A percentile compares a stretch with the other conserved stretches of the same genome.
Evolutionary conservation across 768 basidiomycete species (phyloP).

Genomic region (Tulasnella sp.): DNA sequence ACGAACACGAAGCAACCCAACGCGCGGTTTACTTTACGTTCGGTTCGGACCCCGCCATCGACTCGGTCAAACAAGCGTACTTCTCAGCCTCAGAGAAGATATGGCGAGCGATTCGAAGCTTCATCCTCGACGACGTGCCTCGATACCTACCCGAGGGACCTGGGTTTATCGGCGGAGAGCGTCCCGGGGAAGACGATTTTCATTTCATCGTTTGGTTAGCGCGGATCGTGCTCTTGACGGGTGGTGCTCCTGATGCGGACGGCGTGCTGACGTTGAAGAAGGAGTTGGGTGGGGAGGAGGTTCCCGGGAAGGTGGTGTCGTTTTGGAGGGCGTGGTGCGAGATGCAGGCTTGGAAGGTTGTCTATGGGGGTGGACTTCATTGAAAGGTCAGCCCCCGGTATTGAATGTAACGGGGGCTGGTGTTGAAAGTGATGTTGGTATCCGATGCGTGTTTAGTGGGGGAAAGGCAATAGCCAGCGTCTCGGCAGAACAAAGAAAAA

Average conservation of each 20-base stretch:
- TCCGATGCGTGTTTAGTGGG: too few relatives aligned
- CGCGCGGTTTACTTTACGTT: background rate
- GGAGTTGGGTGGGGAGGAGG: background rate
- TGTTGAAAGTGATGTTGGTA: background rate
- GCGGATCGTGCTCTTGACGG: background rate
- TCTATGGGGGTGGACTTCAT: background rate
- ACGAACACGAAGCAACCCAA: background rate
- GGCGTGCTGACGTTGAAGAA: background rate
- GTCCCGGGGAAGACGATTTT: background rate
- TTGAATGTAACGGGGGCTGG: background rate
- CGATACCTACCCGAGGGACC: background rate
- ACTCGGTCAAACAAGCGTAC: background rate
- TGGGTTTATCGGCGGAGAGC: background rate
- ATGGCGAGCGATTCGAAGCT: background rate
- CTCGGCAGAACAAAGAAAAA: too few relatives aligned
- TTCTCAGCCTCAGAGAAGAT: background rate
- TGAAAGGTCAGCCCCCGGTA: background rate
- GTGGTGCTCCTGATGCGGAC: background rate
- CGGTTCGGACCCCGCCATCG: background rate
- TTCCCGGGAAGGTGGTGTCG: background rate
- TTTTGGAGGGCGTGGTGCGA: background rate
- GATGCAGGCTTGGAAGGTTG: background rate
- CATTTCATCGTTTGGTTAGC: background rate
- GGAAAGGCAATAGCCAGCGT: too few relatives aligned
- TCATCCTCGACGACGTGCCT: background rate